Evolutionary conservation across 108 stramenopile genomes (phyloP), one percentile per base, ranked within the genome.

Genomic region (Conticribra weissflogii): DNA sequence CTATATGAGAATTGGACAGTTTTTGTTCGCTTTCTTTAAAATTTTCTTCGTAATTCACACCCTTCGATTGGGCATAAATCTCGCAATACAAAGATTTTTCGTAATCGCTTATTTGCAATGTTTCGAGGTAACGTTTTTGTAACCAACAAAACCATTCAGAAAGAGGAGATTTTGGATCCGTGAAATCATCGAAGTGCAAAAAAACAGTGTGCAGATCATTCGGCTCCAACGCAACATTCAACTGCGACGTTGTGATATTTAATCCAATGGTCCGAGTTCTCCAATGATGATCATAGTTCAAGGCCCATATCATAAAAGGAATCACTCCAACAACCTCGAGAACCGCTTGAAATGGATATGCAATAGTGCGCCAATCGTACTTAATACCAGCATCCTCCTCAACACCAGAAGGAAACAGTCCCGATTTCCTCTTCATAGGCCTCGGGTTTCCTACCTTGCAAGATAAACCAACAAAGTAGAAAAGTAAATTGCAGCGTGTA

Each of bases 251-350:
- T 25, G 63, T 30, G 23, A 62, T 12, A 33, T 68, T 21, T 4
- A 74, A 27, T 29, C 34, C 52, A 19, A 79, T 34, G 21, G 30
- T 22, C 46, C 64, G 51, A 21, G 51, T 62, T 15, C 29, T 21
- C 61, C 67, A 79, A 47, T 69, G 24, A 36, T 74, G 78, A 34
- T 79, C 78, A 60, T 79, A 79, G 45, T 54, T 74, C 16, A 74
- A 30, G n/a, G 45, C 51, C 67, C 60, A 79, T 7, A 62, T 49
- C 0, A 69, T 32, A 47, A 79, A 51, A 19, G 59, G 54, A 30
- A 74, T 1, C 5, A 79, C 27, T 36, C 78, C 79, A 55, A 61
- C 57, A 22, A 75, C 46, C 22, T 80, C 74, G 28, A 53, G 18
- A 17, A 80, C 46, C 21, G 50, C 15, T 19, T 76, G 33, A 57